Evolutionary conservation across 2,329 filamentous ascomycete species (phyloP).

Genomic region (Pseudogymnoascus sp.): DNA sequence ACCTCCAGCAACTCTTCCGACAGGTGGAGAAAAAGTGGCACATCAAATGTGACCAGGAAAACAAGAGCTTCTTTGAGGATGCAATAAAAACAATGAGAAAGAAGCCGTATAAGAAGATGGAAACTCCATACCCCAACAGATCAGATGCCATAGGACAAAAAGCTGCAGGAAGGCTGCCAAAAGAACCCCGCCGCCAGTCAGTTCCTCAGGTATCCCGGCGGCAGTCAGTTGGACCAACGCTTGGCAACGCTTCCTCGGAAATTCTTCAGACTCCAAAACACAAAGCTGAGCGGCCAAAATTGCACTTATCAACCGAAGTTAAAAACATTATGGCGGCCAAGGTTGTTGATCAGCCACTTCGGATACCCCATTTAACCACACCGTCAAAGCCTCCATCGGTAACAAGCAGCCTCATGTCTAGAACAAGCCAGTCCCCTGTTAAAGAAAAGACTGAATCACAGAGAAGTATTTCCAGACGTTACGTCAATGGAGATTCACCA

Average conservation of each 20-base stretch:
- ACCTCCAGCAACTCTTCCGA: background rate
- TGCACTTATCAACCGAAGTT: background rate
- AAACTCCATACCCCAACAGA: background rate
- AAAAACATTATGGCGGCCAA: background rate
- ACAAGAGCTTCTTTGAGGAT: background rate
- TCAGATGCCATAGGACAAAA: background rate
- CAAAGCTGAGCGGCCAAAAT: background rate
- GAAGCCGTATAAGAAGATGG: background rate
- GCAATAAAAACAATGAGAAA: slow-evolving; percentile 1
- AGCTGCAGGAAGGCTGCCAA: background rate
- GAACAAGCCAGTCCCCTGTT: background rate
- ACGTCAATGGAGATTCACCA: background rate
- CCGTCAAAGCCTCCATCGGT: background rate
- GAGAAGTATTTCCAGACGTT: background rate
- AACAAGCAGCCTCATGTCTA: background rate
- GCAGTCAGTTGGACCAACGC: background rate
- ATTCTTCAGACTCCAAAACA: background rate
- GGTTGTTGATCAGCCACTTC: background rate
- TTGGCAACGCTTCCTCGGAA: background rate
- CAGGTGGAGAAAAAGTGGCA: background rate
- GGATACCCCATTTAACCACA: background rate
- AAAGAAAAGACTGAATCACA: background rate
- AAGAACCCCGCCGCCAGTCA: background rate
- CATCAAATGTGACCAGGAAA: background rate
- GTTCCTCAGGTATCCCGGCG: background rate